phyloP scores from a whole-genome alignment of 495 filamentous ascomycete species.

The Parmelia sp. region DNA sequence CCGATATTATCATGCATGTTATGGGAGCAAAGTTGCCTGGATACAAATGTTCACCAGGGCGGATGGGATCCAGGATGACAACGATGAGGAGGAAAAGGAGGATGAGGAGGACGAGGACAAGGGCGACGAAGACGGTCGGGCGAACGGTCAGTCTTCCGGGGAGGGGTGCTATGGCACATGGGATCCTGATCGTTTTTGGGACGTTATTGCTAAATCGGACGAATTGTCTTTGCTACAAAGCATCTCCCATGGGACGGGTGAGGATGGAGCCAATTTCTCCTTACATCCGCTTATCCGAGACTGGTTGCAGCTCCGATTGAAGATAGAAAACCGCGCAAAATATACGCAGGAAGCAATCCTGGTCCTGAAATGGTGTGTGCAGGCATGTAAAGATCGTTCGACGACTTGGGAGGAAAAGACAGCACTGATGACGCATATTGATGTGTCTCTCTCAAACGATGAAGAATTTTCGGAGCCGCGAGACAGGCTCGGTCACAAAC shows the following conservation, averaged over 20 bases:
- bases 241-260: neutral
- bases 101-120: neutral
- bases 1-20: neutral
- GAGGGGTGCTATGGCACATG: neutral
- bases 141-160: neutral
- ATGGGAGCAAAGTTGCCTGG: neutral
- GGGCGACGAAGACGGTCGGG: neutral
- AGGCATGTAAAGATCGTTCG: neutral
- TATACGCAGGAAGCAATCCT: slow-evolving; percentile 1
- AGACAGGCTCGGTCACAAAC: neutral
- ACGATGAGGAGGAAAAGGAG: neutral
- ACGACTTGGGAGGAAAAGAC: neutral
- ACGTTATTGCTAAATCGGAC: neutral
- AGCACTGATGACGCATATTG: neutral
- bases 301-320: slow-evolving; percentile 5
- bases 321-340: neutral
- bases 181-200: neutral
- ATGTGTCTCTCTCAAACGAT: neutral
- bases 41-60: neutral
- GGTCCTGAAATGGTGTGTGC: neutral
- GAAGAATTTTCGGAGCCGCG: neutral
- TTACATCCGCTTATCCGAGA: slow-evolving; percentile 10
- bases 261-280: neutral
- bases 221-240: neutral
- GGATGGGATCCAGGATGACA: neutral